phyloP scores from a whole-genome alignment of 169 alveolate species.

The Eimeria maxima region DNA sequence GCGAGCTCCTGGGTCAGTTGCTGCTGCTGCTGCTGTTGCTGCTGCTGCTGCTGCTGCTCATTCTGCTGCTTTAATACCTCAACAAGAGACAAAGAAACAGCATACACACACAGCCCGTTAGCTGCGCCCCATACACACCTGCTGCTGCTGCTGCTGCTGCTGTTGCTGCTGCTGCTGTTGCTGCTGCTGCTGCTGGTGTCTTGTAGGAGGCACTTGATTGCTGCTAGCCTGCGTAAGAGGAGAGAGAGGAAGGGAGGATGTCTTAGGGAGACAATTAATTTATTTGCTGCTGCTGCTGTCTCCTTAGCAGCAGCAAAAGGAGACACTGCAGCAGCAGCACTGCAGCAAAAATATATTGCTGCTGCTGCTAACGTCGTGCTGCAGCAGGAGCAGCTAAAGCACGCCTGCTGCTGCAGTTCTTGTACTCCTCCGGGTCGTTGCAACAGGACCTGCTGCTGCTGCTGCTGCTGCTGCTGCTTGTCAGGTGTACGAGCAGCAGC shows the following conservation, averaged over 20 bases:
- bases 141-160: slow-evolving; percentile 61
- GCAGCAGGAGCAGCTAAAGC: background rate
- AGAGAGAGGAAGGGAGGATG: background rate
- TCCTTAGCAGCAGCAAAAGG: background rate
- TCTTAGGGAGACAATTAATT: background rate
- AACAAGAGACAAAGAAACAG: background rate
- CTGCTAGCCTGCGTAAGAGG: background rate
- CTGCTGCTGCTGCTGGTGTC: background rate
- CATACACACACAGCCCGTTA: slow-evolving; percentile 25
- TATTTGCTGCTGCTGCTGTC: background rate
- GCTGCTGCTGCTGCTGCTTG: slow-evolving; percentile 3
- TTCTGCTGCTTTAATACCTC: background rate
- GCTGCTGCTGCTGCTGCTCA: slow-evolving; percentile 9
- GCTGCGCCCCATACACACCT: slow-evolving; percentile 2
- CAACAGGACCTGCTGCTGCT: background rate
- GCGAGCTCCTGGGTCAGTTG: slow-evolving; percentile 8
- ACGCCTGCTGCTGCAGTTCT: too few relatives aligned
- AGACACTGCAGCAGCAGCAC: background rate
- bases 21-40: background rate
- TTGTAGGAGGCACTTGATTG: background rate
- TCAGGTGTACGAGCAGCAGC: background rate
- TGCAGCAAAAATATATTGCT: slow-evolving; percentile 42
- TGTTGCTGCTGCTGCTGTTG: slow-evolving; percentile 3
- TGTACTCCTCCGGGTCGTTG: background rate
- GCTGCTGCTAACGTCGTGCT: slow-evolving; percentile 30